Evolutionary conservation across 768 basidiomycete species (phyloP).

Genomic region (Ramaria sp.): DNA sequence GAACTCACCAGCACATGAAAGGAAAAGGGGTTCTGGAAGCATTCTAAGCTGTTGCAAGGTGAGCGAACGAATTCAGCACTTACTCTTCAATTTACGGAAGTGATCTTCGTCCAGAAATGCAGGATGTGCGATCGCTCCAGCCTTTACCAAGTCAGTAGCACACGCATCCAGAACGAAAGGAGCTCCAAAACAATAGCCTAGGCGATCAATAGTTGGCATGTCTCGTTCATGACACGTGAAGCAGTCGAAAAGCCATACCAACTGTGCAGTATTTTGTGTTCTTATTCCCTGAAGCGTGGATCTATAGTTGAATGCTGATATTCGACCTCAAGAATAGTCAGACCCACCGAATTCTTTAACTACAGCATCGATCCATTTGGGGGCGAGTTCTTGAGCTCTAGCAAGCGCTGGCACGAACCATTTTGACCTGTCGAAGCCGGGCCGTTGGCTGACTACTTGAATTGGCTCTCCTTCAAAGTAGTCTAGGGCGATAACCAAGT

Average conservation of each 20-base stretch:
- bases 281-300: constrained; percentile 5
- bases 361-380: constrained; percentile 43
- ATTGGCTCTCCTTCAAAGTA: constrained; percentile 55
- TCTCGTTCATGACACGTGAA: not conserved
- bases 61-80: not conserved
- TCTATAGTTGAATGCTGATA: constrained; percentile 11
- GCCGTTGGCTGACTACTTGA: constrained; percentile 26
- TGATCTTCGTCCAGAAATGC: constrained; percentile 14
- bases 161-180: constrained; percentile 16
- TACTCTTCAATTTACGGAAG: constrained; percentile 13
- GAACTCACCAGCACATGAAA: constrained; percentile 12
- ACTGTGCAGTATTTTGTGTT: constrained; percentile 33
- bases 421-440: constrained; percentile 24
- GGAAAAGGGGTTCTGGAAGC: constrained; percentile 14
- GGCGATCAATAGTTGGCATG: not conserved
- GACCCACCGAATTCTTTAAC: constrained; percentile 35
- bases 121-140: constrained; percentile 17
- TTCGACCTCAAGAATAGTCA: not conserved
- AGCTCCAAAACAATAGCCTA: constrained; percentile 20
- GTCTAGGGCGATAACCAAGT: constrained; percentile 46
- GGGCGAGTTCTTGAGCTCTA: constrained; percentile 29
- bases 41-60: not conserved
- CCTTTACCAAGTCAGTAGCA: constrained; percentile 1
- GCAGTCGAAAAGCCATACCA: constrained; percentile 22
- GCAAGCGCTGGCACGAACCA: constrained; percentile 31